Evolutionary conservation across 805 yeast species (phyloP).

Genomic region (Saturnispora mendoncae): DNA sequence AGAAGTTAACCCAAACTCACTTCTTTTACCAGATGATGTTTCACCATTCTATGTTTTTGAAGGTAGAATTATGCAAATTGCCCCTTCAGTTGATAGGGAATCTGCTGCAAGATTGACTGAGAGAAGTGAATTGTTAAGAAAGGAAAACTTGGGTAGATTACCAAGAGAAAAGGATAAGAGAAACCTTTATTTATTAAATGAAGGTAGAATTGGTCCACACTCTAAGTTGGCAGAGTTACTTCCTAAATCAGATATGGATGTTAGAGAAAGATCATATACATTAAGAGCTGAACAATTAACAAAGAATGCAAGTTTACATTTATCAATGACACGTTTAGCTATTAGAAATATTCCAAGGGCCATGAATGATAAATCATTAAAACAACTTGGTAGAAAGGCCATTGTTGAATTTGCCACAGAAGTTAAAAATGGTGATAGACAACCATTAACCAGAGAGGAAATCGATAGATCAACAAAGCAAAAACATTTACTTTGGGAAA

Average conservation of each 20-base stretch:
- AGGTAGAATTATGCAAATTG: constrained; percentile 79
- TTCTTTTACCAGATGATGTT: constrained; percentile 87
- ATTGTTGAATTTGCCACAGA: constrained; percentile 91
- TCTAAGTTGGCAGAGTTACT: constrained; percentile 70
- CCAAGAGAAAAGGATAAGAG: constrained; percentile 77
- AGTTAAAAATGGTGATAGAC: constrained; percentile 65
- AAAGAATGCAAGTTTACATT: constrained; percentile 83
- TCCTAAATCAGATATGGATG: constrained; percentile 65
- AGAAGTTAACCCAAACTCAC: constrained; percentile 44
- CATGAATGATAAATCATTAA: constrained; percentile 78
- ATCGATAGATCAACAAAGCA: constrained; percentile 65
- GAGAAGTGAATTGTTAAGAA: constrained; percentile 62
- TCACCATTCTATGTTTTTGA: constrained; percentile 83
- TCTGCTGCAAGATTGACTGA: constrained; percentile 70
- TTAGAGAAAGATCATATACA: constrained; percentile 80
- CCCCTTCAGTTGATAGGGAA: constrained; percentile 80
- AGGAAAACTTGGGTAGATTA: constrained; percentile 69
- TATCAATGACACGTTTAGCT: constrained; percentile 92
- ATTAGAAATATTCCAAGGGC: constrained; percentile 90
- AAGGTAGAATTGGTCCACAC: constrained; percentile 79
- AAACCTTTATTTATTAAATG: constrained; percentile 78
- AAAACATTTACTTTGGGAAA: constrained; percentile 34
- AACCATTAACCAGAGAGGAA: constrained; percentile 85
- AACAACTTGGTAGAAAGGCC: constrained; percentile 89
- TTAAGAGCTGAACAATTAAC: constrained; percentile 83